A percentile compares a stretch with the other conserved stretches of the same genome.
Evolutionary conservation across 1,139 yeast genomes (phyloP).

Genomic region (Saccharomycopsis hybrid): DNA sequence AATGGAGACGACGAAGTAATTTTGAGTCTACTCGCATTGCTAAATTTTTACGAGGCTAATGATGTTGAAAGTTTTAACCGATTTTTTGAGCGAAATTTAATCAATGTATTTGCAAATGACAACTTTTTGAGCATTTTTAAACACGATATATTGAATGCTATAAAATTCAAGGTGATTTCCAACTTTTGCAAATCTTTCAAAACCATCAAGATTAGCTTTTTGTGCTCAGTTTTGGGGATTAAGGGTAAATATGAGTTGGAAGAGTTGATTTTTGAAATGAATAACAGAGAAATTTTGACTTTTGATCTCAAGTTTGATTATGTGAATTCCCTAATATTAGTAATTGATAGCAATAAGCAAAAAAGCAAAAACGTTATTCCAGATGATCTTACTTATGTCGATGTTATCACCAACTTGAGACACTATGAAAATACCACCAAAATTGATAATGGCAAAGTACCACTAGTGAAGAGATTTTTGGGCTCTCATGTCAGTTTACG

Average conservation of each 20-base stretch:
- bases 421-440: neutral
- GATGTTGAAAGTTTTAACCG: constrained; percentile 31
- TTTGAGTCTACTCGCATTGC: constrained; percentile 29
- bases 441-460: neutral
- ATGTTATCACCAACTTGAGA: constrained; percentile 2
- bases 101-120: neutral
- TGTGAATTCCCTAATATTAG: constrained; percentile 24
- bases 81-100: constrained; percentile 3
- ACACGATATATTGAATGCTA: constrained; percentile 26
- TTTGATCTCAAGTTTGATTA: constrained; percentile 39
- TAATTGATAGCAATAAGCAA: neutral
- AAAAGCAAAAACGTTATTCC: constrained; percentile 3
- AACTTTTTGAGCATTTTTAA: constrained; percentile 25
- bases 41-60: constrained; percentile 32
- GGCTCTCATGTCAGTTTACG: neutral
- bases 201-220: constrained; percentile 27
- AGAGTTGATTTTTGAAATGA: constrained; percentile 33
- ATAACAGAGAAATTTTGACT: constrained; percentile 36
- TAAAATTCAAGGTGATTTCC: constrained; percentile 29
- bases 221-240: constrained; percentile 26
- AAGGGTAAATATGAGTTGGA: constrained; percentile 32
- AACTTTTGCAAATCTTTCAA: constrained; percentile 31
- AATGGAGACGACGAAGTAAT: constrained; percentile 29
- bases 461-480: neutral
- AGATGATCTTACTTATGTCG: neutral